Percentiles rank a stretch among this genome's conserved stretches.
Conservation (phyloP, 2,329 filamentous ascomycete genomes). For the Emydomyces testavorans region DNA sequence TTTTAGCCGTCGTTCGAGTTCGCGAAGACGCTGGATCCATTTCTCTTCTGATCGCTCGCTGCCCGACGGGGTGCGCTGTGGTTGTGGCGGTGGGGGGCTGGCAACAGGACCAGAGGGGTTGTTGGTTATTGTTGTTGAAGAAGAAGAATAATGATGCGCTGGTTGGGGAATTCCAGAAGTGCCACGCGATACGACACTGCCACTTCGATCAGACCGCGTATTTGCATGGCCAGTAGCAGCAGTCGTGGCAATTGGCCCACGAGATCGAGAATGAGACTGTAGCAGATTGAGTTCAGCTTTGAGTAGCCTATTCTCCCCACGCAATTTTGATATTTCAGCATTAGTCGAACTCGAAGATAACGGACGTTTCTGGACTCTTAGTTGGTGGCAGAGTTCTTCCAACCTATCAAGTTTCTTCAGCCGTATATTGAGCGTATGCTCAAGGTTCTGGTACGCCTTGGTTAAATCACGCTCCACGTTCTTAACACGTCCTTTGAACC, state of each 20-base stretch:
- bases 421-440: constrained; percentile 66
- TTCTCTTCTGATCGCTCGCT: constrained; percentile 50
- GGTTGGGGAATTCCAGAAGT: constrained; percentile 27
- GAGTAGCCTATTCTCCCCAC: constrained; percentile 49
- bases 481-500: constrained; percentile 70
- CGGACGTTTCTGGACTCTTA: constrained; percentile 28
- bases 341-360: constrained; percentile 25
- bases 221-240: constrained; percentile 22
- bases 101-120: constrained; percentile 19
- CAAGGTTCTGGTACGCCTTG: constrained; percentile 78
- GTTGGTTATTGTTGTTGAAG: constrained; percentile 25
- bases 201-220: constrained; percentile 22
- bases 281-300: constrained; percentile 57
- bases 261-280: constrained; percentile 50
- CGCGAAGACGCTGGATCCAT: constrained; percentile 75
- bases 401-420: constrained; percentile 78
- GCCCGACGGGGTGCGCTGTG: constrained; percentile 10
- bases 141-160: constrained; percentile 24
- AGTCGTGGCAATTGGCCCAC: constrained; percentile 31
- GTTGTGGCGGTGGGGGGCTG: constrained; percentile 14
- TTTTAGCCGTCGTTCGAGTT: constrained; percentile 80
- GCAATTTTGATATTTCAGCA: constrained; percentile 48
- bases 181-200: constrained; percentile 21
- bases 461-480: constrained; percentile 79
- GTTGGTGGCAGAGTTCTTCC: constrained; percentile 64